These are phyloP conservation scores for Jamesozyma lodderae DNA, from an alignment of 805 yeast genomes.

Conservation along the genomic window DNA sequence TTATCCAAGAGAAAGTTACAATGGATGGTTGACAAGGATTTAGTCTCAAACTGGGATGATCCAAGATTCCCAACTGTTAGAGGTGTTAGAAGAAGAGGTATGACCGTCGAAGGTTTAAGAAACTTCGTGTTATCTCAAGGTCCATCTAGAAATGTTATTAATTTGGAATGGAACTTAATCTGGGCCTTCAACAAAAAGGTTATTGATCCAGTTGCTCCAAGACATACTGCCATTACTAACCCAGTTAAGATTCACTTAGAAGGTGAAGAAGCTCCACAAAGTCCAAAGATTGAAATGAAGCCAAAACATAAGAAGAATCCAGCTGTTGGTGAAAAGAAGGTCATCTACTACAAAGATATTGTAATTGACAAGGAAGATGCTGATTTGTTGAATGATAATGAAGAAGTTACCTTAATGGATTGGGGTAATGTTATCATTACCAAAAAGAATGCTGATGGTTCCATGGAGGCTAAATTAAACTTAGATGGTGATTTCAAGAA, in stretches of 20 bases:
- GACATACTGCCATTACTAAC: slow-evolving; percentile 77
- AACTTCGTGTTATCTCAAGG: slow-evolving; percentile 93
- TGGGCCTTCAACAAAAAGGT: slow-evolving; percentile 98
- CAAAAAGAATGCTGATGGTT: slow-evolving; percentile 55
- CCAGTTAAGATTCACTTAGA: slow-evolving; percentile 62
- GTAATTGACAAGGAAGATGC: slow-evolving; percentile 85
- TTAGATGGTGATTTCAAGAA: slow-evolving; percentile 96
- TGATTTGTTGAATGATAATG: slow-evolving; percentile 63
- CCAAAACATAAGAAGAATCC: slow-evolving; percentile 95
- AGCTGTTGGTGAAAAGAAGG: slow-evolving; percentile 77
- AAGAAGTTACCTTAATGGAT: slow-evolving; percentile 96
- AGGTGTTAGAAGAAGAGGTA: slow-evolving; percentile 99
- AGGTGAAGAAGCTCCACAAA: slow-evolving; percentile 52
- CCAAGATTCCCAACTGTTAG: slow-evolving; percentile 99
- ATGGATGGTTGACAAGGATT: slow-evolving; percentile 92
- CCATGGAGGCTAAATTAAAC: slow-evolving; percentile 70
- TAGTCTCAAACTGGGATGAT: slow-evolving; percentile 94
- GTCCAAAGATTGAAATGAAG: slow-evolving; percentile 56
- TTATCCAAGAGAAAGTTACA: slow-evolving; percentile 95
- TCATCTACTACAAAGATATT: slow-evolving; percentile 52
- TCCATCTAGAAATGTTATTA: slow-evolving; percentile 93
- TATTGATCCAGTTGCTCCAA: slow-evolving; percentile 94
- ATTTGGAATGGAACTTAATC: slow-evolving; percentile 93
- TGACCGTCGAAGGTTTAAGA: slow-evolving; percentile 96
- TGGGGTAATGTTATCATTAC: slow-evolving; percentile 92